Percentiles rank a stretch among this genome's conserved stretches.
Conservation (phyloP, 768 basidiomycete genomes). For the Dioszegia hungarica region DNA sequence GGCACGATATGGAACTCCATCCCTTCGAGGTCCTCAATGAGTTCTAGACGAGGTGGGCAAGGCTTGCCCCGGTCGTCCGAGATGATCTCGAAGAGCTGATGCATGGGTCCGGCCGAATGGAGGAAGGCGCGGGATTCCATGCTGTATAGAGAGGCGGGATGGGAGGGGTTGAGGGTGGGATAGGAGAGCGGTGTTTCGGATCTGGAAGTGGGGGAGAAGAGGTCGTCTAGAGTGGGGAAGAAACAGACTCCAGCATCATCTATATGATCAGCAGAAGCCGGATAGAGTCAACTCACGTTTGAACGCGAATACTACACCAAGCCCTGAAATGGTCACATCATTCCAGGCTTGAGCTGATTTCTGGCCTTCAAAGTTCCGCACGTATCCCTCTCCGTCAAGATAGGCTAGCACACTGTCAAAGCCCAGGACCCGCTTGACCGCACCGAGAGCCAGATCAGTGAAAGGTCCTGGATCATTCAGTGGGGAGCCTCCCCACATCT, state of each 20-base stretch:
- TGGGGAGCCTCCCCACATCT: not conserved
- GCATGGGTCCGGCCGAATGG: not conserved
- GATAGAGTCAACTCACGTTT: not conserved
- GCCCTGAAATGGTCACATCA: slow-evolving; percentile 18
- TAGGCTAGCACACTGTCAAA: slow-evolving; percentile 14
- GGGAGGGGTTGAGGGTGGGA: slow-evolving; percentile 7
- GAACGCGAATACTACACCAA: slow-evolving; percentile 14
- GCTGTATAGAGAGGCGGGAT: slow-evolving; percentile 11
- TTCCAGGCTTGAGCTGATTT: slow-evolving; percentile 2
- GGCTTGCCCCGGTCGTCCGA: too few species aligned
- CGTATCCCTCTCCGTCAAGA: slow-evolving; percentile 7
- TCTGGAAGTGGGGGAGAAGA: slow-evolving; percentile 2
- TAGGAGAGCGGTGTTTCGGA: slow-evolving; percentile 8
- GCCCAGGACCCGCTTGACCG: slow-evolving; percentile 13
- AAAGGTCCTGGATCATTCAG: too few species aligned
- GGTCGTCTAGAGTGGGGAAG: slow-evolving; percentile 10
- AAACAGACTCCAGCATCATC: slow-evolving; percentile 6
- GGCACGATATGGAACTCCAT: slow-evolving; percentile 7
- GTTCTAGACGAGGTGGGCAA: not conserved
- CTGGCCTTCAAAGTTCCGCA: not conserved
- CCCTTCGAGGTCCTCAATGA: slow-evolving; percentile 29
- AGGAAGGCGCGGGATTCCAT: slow-evolving; percentile 31
- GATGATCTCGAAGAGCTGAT: slow-evolving; percentile 22
- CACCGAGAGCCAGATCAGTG: not conserved
- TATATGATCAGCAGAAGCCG: not conserved